Conservation (phyloP, 371 early-diverging fungal genomes). For the Chytridium lagenaria region DNA sequence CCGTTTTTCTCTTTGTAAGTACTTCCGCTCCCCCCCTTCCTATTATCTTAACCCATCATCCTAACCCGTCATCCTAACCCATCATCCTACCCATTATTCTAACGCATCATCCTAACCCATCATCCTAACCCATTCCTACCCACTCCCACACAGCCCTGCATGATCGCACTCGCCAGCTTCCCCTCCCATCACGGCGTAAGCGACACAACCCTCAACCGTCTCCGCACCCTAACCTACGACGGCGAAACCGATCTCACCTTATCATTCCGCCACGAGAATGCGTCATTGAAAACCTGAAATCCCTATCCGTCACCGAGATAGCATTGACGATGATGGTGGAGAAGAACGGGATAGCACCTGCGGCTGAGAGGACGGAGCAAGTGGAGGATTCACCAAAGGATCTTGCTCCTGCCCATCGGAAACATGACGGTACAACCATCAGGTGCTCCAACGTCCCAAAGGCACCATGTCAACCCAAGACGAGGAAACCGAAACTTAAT, state of each 20-base stretch:
- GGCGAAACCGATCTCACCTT: neutral
- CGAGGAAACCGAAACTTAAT: too few species aligned
- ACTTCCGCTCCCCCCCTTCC: neutral
- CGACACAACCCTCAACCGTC: neutral
- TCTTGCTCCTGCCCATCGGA: too few species aligned
- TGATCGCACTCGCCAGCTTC: neutral
- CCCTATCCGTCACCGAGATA: neutral
- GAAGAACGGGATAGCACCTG: too few species aligned
- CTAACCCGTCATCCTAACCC: neutral
- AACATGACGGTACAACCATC: too few species aligned
- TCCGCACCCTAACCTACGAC: neutral
- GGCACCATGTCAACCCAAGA: too few species aligned
- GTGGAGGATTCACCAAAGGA: too few species aligned
- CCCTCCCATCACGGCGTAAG: conserved; percentile 4
- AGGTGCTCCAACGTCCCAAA: too few species aligned
- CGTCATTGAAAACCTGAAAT: neutral
- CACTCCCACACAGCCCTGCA: neutral
- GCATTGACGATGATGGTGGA: too few species aligned
- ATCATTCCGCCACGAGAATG: neutral
- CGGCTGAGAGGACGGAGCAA: too few species aligned
- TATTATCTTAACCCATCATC: neutral
- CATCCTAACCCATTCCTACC: neutral
- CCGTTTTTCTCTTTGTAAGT: neutral
- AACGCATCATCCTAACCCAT: neutral
- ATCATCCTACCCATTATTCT: neutral